Percentiles rank a stretch among this genome's conserved stretches.
Conservation (phyloP, 2,329 filamentous ascomycete genomes). For the Huntiella moniliformis region DNA sequence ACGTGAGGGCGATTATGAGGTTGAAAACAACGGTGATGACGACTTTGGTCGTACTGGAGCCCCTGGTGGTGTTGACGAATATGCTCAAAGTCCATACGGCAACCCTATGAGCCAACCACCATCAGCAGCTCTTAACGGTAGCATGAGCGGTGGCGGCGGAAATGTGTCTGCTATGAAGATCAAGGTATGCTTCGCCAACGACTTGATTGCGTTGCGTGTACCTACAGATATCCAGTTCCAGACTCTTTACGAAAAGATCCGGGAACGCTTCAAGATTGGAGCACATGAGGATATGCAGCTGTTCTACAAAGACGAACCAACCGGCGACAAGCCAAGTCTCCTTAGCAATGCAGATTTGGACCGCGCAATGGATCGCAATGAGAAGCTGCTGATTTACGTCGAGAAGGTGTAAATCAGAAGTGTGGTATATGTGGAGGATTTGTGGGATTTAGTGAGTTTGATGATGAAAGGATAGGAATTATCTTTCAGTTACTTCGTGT, state of each 20-base stretch:
- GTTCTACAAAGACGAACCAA: constrained; percentile 71
- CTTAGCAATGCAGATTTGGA: constrained; percentile 67
- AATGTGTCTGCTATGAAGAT: constrained; percentile 56
- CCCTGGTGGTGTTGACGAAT: neutral
- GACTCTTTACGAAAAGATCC: constrained; percentile 67
- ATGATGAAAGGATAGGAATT: neutral
- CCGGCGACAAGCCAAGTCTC: constrained; percentile 54
- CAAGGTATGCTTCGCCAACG: constrained; percentile 84
- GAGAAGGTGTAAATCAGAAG: constrained; percentile 26
- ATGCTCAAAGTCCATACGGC: neutral
- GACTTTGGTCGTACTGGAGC: constrained; percentile 33
- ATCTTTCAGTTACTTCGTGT: neutral
- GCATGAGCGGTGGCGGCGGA: neutral
- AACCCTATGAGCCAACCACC: constrained; percentile 25
- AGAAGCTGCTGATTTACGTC: constrained; percentile 67
- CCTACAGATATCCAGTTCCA: constrained; percentile 60
- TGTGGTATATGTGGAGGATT: neutral
- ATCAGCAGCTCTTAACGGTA: constrained; percentile 23
- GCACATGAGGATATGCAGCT: constrained; percentile 53
- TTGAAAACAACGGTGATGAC: constrained; percentile 60
- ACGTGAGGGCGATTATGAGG: constrained; percentile 80
- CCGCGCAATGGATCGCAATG: constrained; percentile 61
- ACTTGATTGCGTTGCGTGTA: constrained; percentile 80
- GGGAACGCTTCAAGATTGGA: constrained; percentile 61
- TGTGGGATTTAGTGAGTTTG: neutral